Evolutionary conservation across 2,329 filamentous ascomycete species (phyloP), one percentile per base, ranked within the genome.

Genomic region (Cordyceps farinosa): DNA sequence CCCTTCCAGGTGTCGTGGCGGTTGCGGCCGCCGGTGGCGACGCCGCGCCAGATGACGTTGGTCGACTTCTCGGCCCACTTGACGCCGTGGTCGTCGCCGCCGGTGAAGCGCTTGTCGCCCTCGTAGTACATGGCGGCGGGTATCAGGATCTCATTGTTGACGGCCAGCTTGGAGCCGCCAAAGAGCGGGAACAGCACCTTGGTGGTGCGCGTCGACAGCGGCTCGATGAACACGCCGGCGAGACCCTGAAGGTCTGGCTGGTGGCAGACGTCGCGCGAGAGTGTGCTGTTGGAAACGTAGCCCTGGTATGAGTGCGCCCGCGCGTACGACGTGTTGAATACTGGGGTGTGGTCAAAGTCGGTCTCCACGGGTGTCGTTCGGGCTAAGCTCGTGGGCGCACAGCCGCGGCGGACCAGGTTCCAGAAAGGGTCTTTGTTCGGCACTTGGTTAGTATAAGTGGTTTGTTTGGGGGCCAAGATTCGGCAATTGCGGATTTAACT

Each of bases 81-180:
- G 0, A 79, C 71, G 50, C 85, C 85, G 34, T 82, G 80, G 30
- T 82, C 75, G n/a, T 76, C 75, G 38, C 80, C 79, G 42, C 85
- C 87, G 0, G 80, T 83, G 70, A 89, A 90, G 2, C 86, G 80
- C 54, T 84, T 81, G 60, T 89, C 85, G 22, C 84, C 80, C 64
- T 80, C 80, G 81, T 86, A 89, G 73, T 90, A 90, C 82, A 89
- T 88, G 56, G 87, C 85, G 1, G 87, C 86, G 0, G 87, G 87
- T 17, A 90, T 82, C 15, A 90, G 78, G 65, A 90, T 89, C 67
- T 90, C 87, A 70, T 87, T 90, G 76, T 90, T 90, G 66, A 88
- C 82, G 22, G 82, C 81, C 44, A 89, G 78, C 70, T 90, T 90
- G 74, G 86, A 89, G 64, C 87, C 87, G 50, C 87, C 84, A 66